phyloP scores from a whole-genome alignment of 2,329 filamentous ascomycete genomes.

The Didymella arachidicola region DNA sequence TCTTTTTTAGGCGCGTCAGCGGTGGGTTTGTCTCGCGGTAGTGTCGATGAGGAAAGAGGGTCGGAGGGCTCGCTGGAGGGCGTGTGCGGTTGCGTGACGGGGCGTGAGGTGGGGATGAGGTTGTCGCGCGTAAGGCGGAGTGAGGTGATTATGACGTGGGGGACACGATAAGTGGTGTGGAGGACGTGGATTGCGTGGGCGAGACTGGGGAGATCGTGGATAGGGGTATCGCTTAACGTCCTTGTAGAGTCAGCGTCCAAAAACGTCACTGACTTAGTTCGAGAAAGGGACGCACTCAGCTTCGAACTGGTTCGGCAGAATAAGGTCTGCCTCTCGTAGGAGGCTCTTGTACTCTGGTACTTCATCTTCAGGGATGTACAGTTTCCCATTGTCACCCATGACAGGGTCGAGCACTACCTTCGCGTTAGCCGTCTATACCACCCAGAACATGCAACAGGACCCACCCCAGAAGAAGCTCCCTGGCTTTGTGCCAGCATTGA shows the following conservation, averaged over 20 bases:
- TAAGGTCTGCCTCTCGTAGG: constrained; percentile 83
- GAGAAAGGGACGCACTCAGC: constrained; percentile 73
- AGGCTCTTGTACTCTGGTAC: constrained; percentile 88
- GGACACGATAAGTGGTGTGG: constrained; percentile 77
- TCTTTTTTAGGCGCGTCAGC: neutral
- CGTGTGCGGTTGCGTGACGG: constrained; percentile 45
- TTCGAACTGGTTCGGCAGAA: constrained; percentile 96
- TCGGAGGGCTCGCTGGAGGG: constrained; percentile 22
- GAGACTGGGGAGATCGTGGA: constrained; percentile 76
- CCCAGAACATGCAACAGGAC: constrained; percentile 21
- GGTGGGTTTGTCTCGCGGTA: constrained; percentile 1
- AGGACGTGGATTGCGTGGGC: constrained; percentile 77
- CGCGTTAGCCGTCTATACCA: constrained; percentile 23
- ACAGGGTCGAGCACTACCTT: constrained; percentile 84
- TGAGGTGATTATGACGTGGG: constrained; percentile 92
- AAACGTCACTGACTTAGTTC: neutral
- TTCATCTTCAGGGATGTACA: constrained; percentile 92
- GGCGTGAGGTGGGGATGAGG: constrained; percentile 47
- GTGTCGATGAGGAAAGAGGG: constrained; percentile 3
- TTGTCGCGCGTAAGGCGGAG: constrained; percentile 71
- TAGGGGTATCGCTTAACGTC: constrained; percentile 83
- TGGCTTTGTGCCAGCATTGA: constrained; percentile 66
- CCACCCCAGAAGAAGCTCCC: constrained; percentile 88
- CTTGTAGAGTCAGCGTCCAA: constrained; percentile 54
- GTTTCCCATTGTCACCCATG: constrained; percentile 92